Evolutionary conservation across 163 green algal species (phyloP).

Genomic region (Volvox carteri): DNA sequence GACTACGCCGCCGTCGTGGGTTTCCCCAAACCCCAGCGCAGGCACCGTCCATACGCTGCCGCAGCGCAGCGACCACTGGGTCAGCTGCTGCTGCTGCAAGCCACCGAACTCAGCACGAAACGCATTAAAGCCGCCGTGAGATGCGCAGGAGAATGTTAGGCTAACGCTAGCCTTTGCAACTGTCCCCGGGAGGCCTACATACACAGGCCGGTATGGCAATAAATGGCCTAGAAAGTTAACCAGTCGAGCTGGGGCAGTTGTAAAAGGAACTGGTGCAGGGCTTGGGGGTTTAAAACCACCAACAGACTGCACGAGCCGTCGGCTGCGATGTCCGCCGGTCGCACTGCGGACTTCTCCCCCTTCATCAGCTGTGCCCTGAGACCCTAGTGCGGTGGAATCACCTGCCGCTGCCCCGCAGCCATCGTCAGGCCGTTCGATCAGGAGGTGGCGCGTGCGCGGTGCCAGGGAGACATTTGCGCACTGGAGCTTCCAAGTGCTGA

Average conservation of each 20-base stretch:
- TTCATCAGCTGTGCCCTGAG: too few relatives aligned
- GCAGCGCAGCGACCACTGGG: constrained; percentile 9
- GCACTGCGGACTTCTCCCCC: too few relatives aligned
- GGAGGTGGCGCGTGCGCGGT: too few relatives aligned
- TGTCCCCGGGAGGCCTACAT: background rate
- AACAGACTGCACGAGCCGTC: background rate
- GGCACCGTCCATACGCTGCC: constrained; percentile 14
- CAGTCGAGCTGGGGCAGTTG: too few relatives aligned
- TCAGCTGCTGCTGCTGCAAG: background rate
- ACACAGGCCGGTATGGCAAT: background rate
- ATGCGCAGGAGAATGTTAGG: background rate
- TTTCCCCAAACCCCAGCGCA: background rate
- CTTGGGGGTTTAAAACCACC: too few relatives aligned
- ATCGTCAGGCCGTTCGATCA: too few relatives aligned
- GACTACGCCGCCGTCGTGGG: background rate
- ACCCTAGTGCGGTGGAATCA: too few relatives aligned
- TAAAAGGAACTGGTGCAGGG: too few relatives aligned
- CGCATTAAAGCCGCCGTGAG: background rate
- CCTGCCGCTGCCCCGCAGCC: too few relatives aligned
- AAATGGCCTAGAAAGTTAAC: background rate
- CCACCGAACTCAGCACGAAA: background rate
- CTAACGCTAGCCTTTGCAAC: background rate
- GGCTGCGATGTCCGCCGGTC: background rate
- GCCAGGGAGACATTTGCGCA: background rate
- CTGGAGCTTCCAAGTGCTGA: background rate